A percentile compares a stretch with the other conserved stretches of the same genome.
Conservation (phyloP, 169 alveolate species). For the Eimeria maxima region DNA sequence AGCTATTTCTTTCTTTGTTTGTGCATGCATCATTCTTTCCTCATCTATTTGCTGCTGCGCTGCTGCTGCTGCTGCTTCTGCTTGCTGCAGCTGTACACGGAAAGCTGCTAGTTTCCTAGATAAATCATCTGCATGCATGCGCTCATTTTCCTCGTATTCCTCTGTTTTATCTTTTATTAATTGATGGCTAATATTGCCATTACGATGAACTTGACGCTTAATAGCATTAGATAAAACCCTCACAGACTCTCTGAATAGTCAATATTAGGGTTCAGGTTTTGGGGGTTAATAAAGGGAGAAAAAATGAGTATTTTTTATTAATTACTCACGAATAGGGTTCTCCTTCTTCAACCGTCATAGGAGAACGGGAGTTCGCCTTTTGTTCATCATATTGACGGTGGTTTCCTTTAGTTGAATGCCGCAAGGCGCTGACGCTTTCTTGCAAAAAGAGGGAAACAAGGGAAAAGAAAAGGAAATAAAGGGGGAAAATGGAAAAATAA, state of each 20-base stretch:
- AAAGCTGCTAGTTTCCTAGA: background rate
- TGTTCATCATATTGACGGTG: background rate
- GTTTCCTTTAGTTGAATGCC: background rate
- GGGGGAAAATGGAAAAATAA: background rate
- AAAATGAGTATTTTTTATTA: no score
- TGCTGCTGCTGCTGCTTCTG: constrained; percentile 6
- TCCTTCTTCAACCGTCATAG: background rate
- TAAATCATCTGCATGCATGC: background rate
- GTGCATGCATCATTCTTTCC: constrained; percentile 27
- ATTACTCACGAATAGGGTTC: background rate
- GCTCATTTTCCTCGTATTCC: background rate
- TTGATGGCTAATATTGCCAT: background rate
- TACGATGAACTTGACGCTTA: constrained; percentile 24
- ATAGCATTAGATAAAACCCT: constrained; percentile 28
- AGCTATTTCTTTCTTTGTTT: background rate
- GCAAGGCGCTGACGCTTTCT: background rate
- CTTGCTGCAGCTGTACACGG: background rate
- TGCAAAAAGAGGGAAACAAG: background rate
- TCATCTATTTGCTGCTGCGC: background rate
- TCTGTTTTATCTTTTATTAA: background rate
- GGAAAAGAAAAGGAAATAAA: background rate
- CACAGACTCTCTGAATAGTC: constrained; percentile 4
- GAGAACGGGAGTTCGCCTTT: background rate
- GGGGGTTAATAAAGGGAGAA: background rate
- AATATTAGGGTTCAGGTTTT: background rate